Evolutionary conservation across 2,329 filamentous ascomycete genomes (phyloP), one percentile per base, ranked within the genome.

Genomic region (Bipolaris sorokiniana): DNA sequence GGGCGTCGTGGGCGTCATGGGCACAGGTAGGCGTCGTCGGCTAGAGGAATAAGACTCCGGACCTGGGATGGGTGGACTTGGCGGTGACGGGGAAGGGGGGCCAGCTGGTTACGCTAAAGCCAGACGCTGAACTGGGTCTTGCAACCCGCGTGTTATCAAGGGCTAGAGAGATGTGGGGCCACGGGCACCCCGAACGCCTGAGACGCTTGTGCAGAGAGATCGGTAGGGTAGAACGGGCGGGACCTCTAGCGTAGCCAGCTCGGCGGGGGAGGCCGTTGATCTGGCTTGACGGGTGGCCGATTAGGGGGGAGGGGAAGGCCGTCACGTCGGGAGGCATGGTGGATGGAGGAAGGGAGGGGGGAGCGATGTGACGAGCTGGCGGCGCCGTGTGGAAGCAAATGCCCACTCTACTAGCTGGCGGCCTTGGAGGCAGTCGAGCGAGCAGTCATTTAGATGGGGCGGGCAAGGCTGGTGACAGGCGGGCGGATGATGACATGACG

Each of bases 21-120:
- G 70, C 59, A 64, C 23, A 41, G 22, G 68, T 65, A 63, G 71
- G 72, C 71, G 69, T 70, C 58, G 64, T 69, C 70, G 67, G 66
- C 53, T 70, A 56, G 65, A 66, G 65, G 59, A 66, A 63, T 54
- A 65, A 61, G 61, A 57, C 59, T 61, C 66, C 53, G 59, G 69
- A 56, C 60, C 61, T 61, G 66, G 56, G 59, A 45, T 51, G 48
- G 18, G 28, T 47, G 61, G 59, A 54, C 56, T 64, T 62, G 64
- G 64, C 56, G 53, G 65, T 46, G 63, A 67, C 61, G 62, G 52
- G 63, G 63, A 65, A 63, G 59, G 60, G 62, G 55, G 66, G 51
- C 26, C 37, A 20, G 58, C 44, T 51, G 26, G 28, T 34, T 37
- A 46, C 52, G 63, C 66, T 59, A 66, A 47, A 44, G 48, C 37